phyloP scores from a whole-genome alignment of 176 grass and related monocot genomes.

The Thinopyrum elongatum region DNA sequence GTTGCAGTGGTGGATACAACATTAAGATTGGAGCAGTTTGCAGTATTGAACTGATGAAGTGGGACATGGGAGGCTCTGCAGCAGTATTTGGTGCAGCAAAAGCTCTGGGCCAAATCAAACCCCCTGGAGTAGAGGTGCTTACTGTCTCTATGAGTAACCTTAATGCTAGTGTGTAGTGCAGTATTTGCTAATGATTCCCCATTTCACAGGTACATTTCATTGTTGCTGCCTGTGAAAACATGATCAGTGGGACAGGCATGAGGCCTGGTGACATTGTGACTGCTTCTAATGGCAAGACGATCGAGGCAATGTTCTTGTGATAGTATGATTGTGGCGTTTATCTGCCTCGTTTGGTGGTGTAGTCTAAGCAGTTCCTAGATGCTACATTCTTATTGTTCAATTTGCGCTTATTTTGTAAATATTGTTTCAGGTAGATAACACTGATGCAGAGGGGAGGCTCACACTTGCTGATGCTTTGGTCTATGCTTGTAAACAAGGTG shows the following conservation, averaged over 20 bases:
- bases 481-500: slow-evolving; percentile 93
- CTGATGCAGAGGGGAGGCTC: slow-evolving; percentile 93
- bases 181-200: background rate
- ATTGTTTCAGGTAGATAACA: slow-evolving; percentile 82
- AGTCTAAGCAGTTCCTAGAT: background rate
- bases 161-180: background rate
- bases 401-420: background rate
- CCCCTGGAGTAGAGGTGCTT: slow-evolving; percentile 85
- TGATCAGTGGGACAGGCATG: slow-evolving; percentile 99
- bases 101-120: slow-evolving; percentile 93
- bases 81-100: slow-evolving; percentile 92
- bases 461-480: slow-evolving; percentile 95
- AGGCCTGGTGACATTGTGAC: slow-evolving; percentile 97
- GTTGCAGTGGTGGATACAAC: slow-evolving; percentile 91
- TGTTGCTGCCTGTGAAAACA: slow-evolving; percentile 97
- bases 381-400: background rate
- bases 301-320: slow-evolving; percentile 55
- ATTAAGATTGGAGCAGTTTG: slow-evolving; percentile 83
- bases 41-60: slow-evolving; percentile 95
- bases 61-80: slow-evolving; percentile 95
- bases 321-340: background rate
- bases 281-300: slow-evolving; percentile 98
- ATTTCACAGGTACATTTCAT: slow-evolving; percentile 84
- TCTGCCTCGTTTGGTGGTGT: background rate
- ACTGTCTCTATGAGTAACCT: background rate